Base-by-base conservation (phyloP, 1,284 basidiomycete genomes). In the Meripilus lineatus region DNA sequence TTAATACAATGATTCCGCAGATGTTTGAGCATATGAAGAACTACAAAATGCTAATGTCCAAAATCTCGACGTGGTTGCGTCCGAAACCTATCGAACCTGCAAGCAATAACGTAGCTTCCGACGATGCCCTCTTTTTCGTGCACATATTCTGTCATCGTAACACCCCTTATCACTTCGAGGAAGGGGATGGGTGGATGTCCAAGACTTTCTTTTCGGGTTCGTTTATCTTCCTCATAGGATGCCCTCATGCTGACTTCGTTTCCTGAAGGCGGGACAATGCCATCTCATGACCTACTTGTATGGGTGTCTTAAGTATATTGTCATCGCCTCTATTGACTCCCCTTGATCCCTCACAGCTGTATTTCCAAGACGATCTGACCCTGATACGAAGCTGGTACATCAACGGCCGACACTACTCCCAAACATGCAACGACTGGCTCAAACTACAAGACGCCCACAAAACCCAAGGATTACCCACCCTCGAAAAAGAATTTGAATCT, bases 11-110 rank as follows among this genome's bases (percentile, higher is more conserved):
- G 14, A 22, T 20, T 23, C 38, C 30, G 20, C 46, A 80, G 75
- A 89, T 89, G 85, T 85, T 89, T 50, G 86, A 89, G 55, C 87
- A 89, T 58, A 86, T 87, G 84, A 87, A 84, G 66, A 84, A 85
- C 56, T 89, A 89, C 64, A 68, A 84, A 42, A 56, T 64, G 5
- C 75, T 89, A 17, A 71, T 89, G 50, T 62, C 66, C 32, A 89
- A 88, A 56, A 63, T 89, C 20, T 74, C 82, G 0, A 75, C 73
- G 7, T 90, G 86, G 87, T 69, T 90, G 17, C 70, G 75, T 32
- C 72, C 75, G 2, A 60, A 55, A n/a, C 8, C n/a, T 10, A 10
- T n/a, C 10, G 28, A 30, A n/a, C n/a, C n/a, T n/a, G 43, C 26
- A 4, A 48, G 57, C 15, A 55, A 58, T 5, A 61, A 64, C 10